These are phyloP conservation scores for Pittosporum tobira DNA, from an alignment of 129 eudicot genomes.

Conservation along the genomic window DNA sequence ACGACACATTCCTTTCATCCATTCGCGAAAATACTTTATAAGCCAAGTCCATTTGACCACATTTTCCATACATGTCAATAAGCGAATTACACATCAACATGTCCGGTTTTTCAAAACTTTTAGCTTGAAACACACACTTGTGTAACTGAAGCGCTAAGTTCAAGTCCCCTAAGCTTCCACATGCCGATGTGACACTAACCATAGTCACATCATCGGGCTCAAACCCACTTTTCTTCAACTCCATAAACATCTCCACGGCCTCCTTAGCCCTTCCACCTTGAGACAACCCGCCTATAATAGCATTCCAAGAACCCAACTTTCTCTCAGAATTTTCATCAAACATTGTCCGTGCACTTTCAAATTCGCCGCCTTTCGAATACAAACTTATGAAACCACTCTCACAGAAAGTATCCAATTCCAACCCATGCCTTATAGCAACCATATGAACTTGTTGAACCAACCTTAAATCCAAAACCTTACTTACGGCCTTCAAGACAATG, in stretches of 20 bases:
- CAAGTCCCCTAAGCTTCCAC: conserved; percentile 74
- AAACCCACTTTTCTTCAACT: conserved; percentile 47
- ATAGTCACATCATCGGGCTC: conserved; percentile 68
- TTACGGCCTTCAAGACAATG: conserved; percentile 44
- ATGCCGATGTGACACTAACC: conserved; percentile 61
- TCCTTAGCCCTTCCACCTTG: conserved; percentile 61
- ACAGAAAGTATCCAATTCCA: conserved; percentile 38
- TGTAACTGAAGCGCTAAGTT: conserved; percentile 64
- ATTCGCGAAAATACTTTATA: conserved; percentile 42
- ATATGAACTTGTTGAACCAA: conserved; percentile 35
- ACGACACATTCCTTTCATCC: conserved; percentile 61
- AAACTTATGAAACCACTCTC: conserved; percentile 81
- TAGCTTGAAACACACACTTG: conserved; percentile 57
- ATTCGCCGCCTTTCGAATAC: conserved; percentile 48
- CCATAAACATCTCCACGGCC: conserved; percentile 47
- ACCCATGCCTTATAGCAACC: conserved; percentile 47
- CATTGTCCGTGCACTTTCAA: conserved; percentile 50
- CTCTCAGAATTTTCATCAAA: conserved; percentile 67
- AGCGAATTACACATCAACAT: conserved; percentile 60
- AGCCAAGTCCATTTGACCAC: conserved; percentile 86
- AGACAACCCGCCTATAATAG: conserved; percentile 62
- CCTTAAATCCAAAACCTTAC: conserved; percentile 19
- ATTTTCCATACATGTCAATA: conserved; percentile 80
- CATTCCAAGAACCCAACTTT: conserved; percentile 87
- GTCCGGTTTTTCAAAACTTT: conserved; percentile 29